A percentile compares a stretch with the other conserved stretches of the same genome.
Conservation (phyloP, 1,139 yeast genomes). For the Hanseniaspora gamundiae region DNA sequence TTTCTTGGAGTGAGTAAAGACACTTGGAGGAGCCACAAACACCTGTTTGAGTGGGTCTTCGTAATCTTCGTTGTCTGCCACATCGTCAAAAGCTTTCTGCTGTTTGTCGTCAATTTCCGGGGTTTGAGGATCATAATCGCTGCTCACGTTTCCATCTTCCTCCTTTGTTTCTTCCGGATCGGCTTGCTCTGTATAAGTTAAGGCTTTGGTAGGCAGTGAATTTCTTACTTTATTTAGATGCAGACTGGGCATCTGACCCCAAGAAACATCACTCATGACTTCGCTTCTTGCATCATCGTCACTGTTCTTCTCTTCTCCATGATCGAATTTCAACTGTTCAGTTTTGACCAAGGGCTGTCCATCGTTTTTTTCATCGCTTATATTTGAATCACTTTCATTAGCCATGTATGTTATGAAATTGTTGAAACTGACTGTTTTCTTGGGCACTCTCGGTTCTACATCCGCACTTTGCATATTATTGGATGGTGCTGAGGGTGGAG, state of each 20-base stretch:
- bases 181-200: too few species aligned
- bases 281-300: constrained; percentile 24
- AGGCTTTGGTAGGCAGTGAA: background rate
- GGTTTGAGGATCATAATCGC: background rate
- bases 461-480: background rate
- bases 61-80: constrained; percentile 6
- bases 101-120: constrained; percentile 7
- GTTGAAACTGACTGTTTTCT: constrained; percentile 28
- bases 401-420: constrained; percentile 25
- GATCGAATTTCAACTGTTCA: constrained; percentile 1
- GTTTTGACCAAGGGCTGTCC: constrained; percentile 5
- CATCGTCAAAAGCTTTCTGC: constrained; percentile 6
- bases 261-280: constrained; percentile 24
- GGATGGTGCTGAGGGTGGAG: background rate
- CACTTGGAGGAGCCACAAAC: constrained; percentile 22
- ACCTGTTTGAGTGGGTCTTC: constrained; percentile 14
- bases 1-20: constrained; percentile 15
- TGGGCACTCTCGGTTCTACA: constrained; percentile 6
- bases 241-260: constrained; percentile 18
- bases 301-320: constrained; percentile 16
- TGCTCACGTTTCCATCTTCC: background rate
- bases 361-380: constrained; percentile 13
- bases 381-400: constrained; percentile 16
- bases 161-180: constrained; percentile 4
- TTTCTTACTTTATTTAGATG: constrained; percentile 19